These are phyloP conservation scores for Blattamonas nauphoetae DNA, from an alignment of 78 protist species.

Conservation along the genomic window DNA sequence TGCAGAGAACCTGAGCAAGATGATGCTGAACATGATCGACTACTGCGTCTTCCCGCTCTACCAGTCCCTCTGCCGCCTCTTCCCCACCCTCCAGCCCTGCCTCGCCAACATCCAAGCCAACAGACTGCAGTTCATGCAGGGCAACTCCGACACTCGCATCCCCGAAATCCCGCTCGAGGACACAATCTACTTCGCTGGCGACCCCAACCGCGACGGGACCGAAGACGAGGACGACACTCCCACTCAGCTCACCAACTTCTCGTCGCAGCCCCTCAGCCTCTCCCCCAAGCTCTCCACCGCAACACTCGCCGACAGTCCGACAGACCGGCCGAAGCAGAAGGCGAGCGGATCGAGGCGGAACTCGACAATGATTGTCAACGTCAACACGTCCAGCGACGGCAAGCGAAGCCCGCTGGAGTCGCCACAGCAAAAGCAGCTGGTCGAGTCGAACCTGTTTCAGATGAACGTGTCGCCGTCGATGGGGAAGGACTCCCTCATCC, in stretches of 20 bases:
- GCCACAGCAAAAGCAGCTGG: too few relatives aligned
- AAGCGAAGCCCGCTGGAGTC: too few relatives aligned
- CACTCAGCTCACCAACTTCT: not conserved
- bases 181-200: not conserved
- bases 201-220: not conserved
- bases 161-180: not conserved
- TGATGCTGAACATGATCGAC: not conserved
- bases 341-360: too few relatives aligned
- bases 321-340: too few relatives aligned
- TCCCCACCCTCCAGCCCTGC: not conserved
- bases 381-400: too few relatives aligned
- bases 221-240: not conserved
- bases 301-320: too few relatives aligned
- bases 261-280: too few relatives aligned
- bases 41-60: not conserved
- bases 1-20: not conserved
- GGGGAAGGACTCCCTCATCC: too few relatives aligned
- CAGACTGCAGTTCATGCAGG: not conserved
- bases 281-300: too few relatives aligned
- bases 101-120: constrained; percentile 11
- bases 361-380: too few relatives aligned
- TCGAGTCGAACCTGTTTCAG: too few relatives aligned
- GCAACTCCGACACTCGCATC: not conserved
- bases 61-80: not conserved
- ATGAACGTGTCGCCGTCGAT: too few relatives aligned